Evolutionary conservation across 2,329 filamentous ascomycete species (phyloP).

Genomic region (Geosmithia putterillii): DNA sequence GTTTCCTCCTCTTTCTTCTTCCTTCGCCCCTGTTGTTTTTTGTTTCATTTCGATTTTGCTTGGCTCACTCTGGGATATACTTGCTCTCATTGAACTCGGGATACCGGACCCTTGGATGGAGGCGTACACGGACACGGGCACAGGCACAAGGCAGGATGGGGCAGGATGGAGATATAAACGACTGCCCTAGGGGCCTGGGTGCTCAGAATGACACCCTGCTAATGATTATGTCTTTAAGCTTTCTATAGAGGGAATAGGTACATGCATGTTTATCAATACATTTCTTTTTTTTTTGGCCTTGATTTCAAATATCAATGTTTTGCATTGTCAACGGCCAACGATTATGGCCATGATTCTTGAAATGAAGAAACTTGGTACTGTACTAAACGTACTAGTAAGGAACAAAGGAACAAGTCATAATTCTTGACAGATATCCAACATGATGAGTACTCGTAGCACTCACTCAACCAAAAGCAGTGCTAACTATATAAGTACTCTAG

Average conservation of each 20-base stretch:
- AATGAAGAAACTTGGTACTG: neutral
- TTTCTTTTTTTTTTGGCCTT: too few species aligned
- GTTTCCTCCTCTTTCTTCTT: neutral
- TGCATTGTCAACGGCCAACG: too few species aligned
- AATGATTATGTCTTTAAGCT: too few species aligned
- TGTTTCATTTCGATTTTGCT: neutral
- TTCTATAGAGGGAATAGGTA: too few species aligned
- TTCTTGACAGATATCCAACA: too few species aligned
- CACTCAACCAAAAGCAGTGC: neutral
- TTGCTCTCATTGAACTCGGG: neutral
- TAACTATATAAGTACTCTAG: too few species aligned
- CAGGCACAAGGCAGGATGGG: neutral
- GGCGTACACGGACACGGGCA: conserved; percentile 2
- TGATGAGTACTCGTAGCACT: too few species aligned
- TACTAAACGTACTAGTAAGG: neutral
- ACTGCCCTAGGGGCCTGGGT: too few species aligned
- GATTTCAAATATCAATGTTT: too few species aligned
- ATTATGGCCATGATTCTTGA: too few species aligned
- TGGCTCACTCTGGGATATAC: neutral
- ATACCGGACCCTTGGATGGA: conserved; percentile 5
- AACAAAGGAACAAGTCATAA: neutral
- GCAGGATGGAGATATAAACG: neutral
- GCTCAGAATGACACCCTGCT: too few species aligned
- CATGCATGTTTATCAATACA: too few species aligned
- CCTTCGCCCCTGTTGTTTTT: neutral